Percentiles rank a stretch among this genome's conserved stretches.
Conservation (phyloP, 2,329 filamentous ascomycete species). For the Claviceps spartinae region DNA sequence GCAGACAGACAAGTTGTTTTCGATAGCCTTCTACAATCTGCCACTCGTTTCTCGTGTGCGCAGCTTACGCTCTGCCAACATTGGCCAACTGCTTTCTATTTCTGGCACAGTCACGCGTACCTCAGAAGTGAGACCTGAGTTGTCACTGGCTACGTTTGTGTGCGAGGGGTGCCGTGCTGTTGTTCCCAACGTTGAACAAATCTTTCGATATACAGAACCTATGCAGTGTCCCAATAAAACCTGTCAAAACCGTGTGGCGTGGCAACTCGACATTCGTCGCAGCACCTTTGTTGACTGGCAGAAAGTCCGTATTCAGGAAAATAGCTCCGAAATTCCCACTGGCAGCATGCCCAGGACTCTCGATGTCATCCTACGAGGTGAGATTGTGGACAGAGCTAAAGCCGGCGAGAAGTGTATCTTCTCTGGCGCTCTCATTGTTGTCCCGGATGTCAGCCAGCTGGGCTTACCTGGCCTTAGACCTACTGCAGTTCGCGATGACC, state of each 20-base stretch:
- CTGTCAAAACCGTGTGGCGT: slow-evolving; percentile 82
- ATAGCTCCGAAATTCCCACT: slow-evolving; percentile 94
- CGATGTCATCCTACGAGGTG: slow-evolving; percentile 89
- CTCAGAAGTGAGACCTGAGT: slow-evolving; percentile 87
- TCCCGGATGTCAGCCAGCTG: slow-evolving; percentile 91
- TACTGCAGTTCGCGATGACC: slow-evolving; percentile 72
- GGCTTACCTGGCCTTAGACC: slow-evolving; percentile 75
- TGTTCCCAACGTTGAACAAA: slow-evolving; percentile 87
- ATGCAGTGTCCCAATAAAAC: slow-evolving; percentile 83
- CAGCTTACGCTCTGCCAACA: slow-evolving; percentile 74
- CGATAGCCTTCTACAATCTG: slow-evolving; percentile 85
- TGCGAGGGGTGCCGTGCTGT: slow-evolving; percentile 79
- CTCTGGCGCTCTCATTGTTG: slow-evolving; percentile 88
- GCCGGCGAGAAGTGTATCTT: slow-evolving; percentile 98
- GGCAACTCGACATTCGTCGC: slow-evolving; percentile 91
- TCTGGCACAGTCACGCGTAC: slow-evolving; percentile 94
- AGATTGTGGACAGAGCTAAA: slow-evolving; percentile 95
- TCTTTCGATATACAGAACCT: slow-evolving; percentile 92
- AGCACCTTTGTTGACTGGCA: slow-evolving; percentile 99
- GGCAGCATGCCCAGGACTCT: slow-evolving; percentile 98
- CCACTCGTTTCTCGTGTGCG: slow-evolving; percentile 77
- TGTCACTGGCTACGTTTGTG: slow-evolving; percentile 82
- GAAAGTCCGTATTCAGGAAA: slow-evolving; percentile 95
- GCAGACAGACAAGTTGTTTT: slow-evolving; percentile 93
- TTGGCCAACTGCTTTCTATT: slow-evolving; percentile 86